Conservation (phyloP, 192 early-diverging fungal species). For the Podila epigama region DNA sequence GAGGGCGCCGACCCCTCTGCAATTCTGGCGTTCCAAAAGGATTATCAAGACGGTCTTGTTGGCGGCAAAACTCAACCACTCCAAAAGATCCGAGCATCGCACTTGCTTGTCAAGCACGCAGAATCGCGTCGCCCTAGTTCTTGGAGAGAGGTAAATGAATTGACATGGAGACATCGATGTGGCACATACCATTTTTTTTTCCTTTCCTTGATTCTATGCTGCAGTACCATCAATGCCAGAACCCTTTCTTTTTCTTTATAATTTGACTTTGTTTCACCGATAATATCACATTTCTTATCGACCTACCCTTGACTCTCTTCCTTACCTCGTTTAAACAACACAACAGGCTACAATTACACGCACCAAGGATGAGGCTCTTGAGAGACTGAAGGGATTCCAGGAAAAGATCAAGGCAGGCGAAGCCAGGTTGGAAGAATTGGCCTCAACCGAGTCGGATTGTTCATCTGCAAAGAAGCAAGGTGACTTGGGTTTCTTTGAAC, state of each 20-base stretch:
- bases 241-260: slow-evolving; percentile 5
- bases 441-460: slow-evolving; percentile 86
- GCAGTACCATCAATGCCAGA: not conserved
- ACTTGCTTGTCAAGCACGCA: slow-evolving; percentile 91
- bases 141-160: slow-evolving; percentile 79
- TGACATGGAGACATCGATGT: not conserved
- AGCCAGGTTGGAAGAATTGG: slow-evolving; percentile 73
- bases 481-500: slow-evolving; percentile 88
- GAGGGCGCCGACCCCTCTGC: slow-evolving; percentile 45
- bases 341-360: slow-evolving; percentile 82
- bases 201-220: not conserved
- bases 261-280: not conserved
- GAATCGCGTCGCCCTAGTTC: slow-evolving; percentile 87
- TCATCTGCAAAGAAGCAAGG: slow-evolving; percentile 88
- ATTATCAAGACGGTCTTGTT: slow-evolving; percentile 24
- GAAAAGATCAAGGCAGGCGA: slow-evolving; percentile 69
- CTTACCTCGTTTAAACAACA: not conserved
- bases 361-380: slow-evolving; percentile 88
- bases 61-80: not conserved
- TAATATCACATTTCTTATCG: slow-evolving; percentile 12
- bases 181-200: too few species aligned
- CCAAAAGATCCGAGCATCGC: slow-evolving; percentile 77
- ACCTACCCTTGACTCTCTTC: slow-evolving; percentile 5
- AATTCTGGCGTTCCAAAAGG: slow-evolving; percentile 45
- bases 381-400: slow-evolving; percentile 71